Evolutionary conservation across 768 basidiomycete genomes (phyloP).

Genomic region (Amanita phalloides): DNA sequence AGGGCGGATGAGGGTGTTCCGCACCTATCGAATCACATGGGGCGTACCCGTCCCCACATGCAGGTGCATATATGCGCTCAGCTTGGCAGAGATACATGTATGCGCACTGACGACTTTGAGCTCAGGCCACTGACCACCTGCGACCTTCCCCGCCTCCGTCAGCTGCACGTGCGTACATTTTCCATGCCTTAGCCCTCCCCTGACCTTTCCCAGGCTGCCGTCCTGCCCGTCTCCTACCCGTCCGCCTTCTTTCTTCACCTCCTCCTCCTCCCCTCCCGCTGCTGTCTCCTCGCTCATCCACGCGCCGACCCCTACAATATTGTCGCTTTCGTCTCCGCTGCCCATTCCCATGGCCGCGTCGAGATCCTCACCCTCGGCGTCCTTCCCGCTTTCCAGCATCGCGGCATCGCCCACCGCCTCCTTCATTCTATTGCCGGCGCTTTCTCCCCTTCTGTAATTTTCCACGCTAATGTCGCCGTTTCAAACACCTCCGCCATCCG

Average conservation of each 20-base stretch:
- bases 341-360: constrained; percentile 12
- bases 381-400: constrained; percentile 30
- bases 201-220: constrained; percentile 16
- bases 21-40: background rate
- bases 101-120: constrained; percentile 14
- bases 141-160: constrained; percentile 23
- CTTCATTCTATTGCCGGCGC: constrained; percentile 20
- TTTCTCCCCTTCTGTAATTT: constrained; percentile 17
- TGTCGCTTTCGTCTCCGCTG: constrained; percentile 35
- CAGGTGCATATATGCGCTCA: background rate
- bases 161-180: constrained; percentile 27
- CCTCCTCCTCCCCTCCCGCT: constrained; percentile 26
- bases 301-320: constrained; percentile 17
- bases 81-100: background rate
- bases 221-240: constrained; percentile 30
- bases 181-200: background rate
- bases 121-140: constrained; percentile 23
- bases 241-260: constrained; percentile 36
- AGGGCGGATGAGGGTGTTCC: background rate
- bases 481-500: constrained; percentile 27
- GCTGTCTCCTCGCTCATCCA: constrained; percentile 30
- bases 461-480: constrained; percentile 35
- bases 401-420: constrained; percentile 33
- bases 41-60: background rate
- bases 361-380: constrained; percentile 46